phyloP scores from a whole-genome alignment of 352 stramenopile species.

The Phytophthora foliorum region DNA sequence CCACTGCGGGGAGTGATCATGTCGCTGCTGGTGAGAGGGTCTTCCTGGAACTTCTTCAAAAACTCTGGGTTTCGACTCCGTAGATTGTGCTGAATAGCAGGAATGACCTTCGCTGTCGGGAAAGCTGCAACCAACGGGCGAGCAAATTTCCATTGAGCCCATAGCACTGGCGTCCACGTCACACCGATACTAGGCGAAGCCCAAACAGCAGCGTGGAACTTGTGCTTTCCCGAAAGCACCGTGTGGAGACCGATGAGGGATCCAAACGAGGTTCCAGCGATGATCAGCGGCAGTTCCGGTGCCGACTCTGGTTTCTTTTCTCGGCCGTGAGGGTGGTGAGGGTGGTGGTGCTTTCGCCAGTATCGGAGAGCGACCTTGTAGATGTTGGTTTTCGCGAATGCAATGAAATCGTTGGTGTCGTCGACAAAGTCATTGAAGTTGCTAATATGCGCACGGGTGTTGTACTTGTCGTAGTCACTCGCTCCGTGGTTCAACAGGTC shows the following conservation, averaged over 20 bases:
- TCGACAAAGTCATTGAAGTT: constrained; percentile 54
- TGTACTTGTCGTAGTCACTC: constrained; percentile 46
- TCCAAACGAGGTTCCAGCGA: constrained; percentile 50
- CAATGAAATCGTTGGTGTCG: constrained; percentile 55
- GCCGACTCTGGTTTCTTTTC: constrained; percentile 26
- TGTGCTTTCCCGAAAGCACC: constrained; percentile 46
- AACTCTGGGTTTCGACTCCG: constrained; percentile 48
- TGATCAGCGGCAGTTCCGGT: constrained; percentile 48
- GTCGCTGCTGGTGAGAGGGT: constrained; percentile 46
- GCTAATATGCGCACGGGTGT: constrained; percentile 45
- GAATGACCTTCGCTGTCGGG: constrained; percentile 50
- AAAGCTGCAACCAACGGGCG: constrained; percentile 43
- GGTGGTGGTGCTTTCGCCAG: constrained; percentile 44
- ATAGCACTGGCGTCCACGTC: constrained; percentile 49
- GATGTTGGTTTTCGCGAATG: constrained; percentile 45
- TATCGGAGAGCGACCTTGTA: constrained; percentile 43
- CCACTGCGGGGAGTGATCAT: constrained; percentile 54
- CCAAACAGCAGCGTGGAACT: constrained; percentile 50
- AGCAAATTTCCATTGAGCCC: constrained; percentile 44
- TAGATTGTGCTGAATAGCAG: constrained; percentile 43
- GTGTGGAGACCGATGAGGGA: constrained; percentile 53
- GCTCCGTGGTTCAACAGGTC: constrained; percentile 63
- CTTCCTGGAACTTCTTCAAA: constrained; percentile 43
- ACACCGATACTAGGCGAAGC: constrained; percentile 46
- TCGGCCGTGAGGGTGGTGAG: constrained; percentile 36